Evolutionary conservation across 306 rosid species (phyloP).

Genomic region (Amphicarpaea edgeworthii): DNA sequence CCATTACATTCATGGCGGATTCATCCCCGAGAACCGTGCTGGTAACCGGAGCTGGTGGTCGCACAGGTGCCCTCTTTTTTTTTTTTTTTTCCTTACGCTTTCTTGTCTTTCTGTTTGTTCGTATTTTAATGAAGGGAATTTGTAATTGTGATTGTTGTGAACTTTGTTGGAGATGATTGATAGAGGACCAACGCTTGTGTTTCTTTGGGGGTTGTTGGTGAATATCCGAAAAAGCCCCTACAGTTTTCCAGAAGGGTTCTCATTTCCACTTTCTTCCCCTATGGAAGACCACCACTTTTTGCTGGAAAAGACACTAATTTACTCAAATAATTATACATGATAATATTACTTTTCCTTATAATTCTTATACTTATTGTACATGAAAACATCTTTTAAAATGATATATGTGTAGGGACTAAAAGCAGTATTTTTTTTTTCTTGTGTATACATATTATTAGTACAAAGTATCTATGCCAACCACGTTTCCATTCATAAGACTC

Average conservation of each 20-base stretch:
- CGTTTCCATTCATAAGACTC: too few species aligned
- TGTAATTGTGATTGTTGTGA: background rate
- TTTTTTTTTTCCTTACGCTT: background rate
- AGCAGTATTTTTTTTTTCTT: too few species aligned
- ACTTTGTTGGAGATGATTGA: constrained; percentile 73
- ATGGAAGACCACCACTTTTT: too few species aligned
- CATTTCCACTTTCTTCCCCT: background rate
- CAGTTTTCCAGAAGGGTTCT: background rate
- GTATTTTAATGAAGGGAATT: background rate
- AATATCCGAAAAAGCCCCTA: background rate
- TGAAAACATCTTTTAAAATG: too few species aligned
- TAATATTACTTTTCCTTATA: too few species aligned
- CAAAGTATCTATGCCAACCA: too few species aligned
- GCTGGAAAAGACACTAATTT: too few species aligned
- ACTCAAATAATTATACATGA: too few species aligned
- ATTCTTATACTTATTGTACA: too few species aligned
- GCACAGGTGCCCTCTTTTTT: constrained; percentile 66
- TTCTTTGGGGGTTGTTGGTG: background rate
- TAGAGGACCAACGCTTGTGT: constrained; percentile 82
- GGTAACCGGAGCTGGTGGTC: constrained; percentile 96
- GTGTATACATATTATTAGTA: too few species aligned
- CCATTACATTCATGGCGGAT: constrained; percentile 64
- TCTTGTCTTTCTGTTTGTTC: background rate
- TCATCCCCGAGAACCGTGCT: constrained; percentile 68
- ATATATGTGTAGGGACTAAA: too few species aligned